Evolutionary conservation across 2,329 filamentous ascomycete species (phyloP), one percentile per base, ranked within the genome.

Genomic region (Penicillium sp.): DNA sequence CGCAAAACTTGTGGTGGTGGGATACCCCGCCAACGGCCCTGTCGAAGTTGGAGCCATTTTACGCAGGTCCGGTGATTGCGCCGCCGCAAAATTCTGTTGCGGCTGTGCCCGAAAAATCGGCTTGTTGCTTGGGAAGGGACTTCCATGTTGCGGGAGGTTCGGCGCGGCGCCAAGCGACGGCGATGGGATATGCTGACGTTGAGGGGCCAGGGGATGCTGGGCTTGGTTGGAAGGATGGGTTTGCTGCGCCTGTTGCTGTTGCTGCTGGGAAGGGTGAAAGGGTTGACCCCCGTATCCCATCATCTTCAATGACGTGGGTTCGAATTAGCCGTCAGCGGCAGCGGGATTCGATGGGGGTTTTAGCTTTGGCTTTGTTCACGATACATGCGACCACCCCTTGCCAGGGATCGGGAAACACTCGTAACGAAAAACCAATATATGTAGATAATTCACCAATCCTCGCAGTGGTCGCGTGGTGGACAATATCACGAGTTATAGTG

Each of bases 251-350:
- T 63, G 65, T 23, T 65, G 65, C 11, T 61, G 58, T 37, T 63
- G 62, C 40, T 58, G 51, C 46, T 68, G 67, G 33, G 67, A 65
- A 41, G 64, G 62, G 50, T 69, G 63, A 49, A 67, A 70, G 22
- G 63, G 58, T 51, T 68, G 67, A 52, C 69, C 67, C 50, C 67
- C 67, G 62, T 71, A 72, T 50, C 66, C 67, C 69, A 73, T 73
- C 70, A 73, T 73, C 48, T 67, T 72, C 44, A 55, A 43, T 53
- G 51, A 64, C 33, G 50, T 54, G 48, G 41, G 45, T 49, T 45
- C 52, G 49, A 40, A 44, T 57, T 57, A 47, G 52, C 54, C 54
- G 54, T 56, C 52, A 61, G 60, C 60, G 58, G 57, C 45, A 55
- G 49, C 54, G 27, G 43, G 41, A 56, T 37, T 49, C 31, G 45